phyloP scores from a whole-genome alignment of 2,329 filamentous ascomycete species.

The Leptodontidium sp. region DNA sequence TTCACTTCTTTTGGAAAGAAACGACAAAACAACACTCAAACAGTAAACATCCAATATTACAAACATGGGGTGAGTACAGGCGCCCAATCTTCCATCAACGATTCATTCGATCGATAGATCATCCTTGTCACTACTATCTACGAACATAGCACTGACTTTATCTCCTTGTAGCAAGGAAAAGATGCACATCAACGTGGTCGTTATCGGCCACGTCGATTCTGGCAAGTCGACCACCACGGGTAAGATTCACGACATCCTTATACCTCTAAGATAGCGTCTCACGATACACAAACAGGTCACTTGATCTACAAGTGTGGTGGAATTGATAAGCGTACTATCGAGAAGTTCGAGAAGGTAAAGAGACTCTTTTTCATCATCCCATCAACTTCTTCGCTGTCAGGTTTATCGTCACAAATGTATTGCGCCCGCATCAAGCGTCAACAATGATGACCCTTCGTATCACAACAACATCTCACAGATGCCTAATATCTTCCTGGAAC shows the following conservation, averaged over 20 bases:
- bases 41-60: too few species aligned
- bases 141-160: too few species aligned
- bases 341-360: slow-evolving; percentile 99
- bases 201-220: slow-evolving; percentile 99
- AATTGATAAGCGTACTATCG: slow-evolving; percentile 99
- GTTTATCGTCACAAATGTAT: slow-evolving; percentile 24
- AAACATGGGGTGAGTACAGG: too few species aligned
- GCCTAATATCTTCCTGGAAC: neutral
- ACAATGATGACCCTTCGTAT: too few species aligned
- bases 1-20: too few species aligned
- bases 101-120: too few species aligned
- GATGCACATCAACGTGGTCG: slow-evolving; percentile 96
- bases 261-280: slow-evolving; percentile 27
- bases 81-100: too few species aligned
- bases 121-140: too few species aligned
- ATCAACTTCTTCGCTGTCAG: slow-evolving; percentile 12
- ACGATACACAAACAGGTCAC: slow-evolving; percentile 66
- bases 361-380: slow-evolving; percentile 6
- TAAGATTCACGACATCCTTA: slow-evolving; percentile 56
- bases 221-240: slow-evolving; percentile 97
- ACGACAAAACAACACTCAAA: too few species aligned
- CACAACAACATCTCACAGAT: slow-evolving; percentile 10
- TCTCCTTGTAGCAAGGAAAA: slow-evolving; percentile 80
- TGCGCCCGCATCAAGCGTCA: too few species aligned
- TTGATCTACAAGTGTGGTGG: slow-evolving; percentile 99